Base-by-base conservation (phyloP, 352 stramenopile genomes). In the Phytopythium aichiense region DNA sequence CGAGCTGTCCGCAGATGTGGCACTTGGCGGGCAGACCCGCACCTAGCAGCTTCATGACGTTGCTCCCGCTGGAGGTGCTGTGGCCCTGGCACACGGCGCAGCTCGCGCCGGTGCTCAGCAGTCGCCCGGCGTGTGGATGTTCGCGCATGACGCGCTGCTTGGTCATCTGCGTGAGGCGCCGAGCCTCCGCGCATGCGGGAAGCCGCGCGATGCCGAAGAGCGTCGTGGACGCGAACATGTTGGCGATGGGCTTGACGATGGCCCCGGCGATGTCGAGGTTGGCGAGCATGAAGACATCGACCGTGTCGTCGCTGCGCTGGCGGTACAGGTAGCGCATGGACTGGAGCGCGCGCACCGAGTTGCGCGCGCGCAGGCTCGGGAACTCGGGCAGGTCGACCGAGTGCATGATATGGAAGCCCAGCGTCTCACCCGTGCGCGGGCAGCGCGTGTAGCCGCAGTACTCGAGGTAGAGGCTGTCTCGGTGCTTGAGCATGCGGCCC, bases 331-430 rank as follows among this genome's bases (percentile, higher is more conserved):
- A 85, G 22, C 71, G 69, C 31, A 84, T 71, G 22, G 74, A 85
- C 57, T 84, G 72, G 5, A 76, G 37, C 20, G 76, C 71, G 52
- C 80, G 76, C 28, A 88, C 69, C 37, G 76, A 88, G 68, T 90
- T 85, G 58, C 72, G 76, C 22, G 63, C 45, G 1, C 55, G 65
- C n/a, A 88, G 64, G 13, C 79, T 68, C 0, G 81, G 77, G 55
- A 90, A 88, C n/a, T 64, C 60, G 6, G 77, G 67, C 33, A 88
- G 63, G 48, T 87, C 77, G 15, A 91, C 73, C n/a, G 77, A 88
- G 54, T 91, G 79, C 71, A 87, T 81, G 57, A 91, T 65, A 64
- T 89, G 69, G 65, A 80, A 88, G n/a, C 81, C 81, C 15, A 91
- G 48, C 31, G 63, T 28, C n/a, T 91, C 77, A 8, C 77, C 77